Percentiles rank a stretch among this genome's conserved stretches.
phyloP scores from a whole-genome alignment of 106 monocot species.

The Hemerocallis citrina region DNA sequence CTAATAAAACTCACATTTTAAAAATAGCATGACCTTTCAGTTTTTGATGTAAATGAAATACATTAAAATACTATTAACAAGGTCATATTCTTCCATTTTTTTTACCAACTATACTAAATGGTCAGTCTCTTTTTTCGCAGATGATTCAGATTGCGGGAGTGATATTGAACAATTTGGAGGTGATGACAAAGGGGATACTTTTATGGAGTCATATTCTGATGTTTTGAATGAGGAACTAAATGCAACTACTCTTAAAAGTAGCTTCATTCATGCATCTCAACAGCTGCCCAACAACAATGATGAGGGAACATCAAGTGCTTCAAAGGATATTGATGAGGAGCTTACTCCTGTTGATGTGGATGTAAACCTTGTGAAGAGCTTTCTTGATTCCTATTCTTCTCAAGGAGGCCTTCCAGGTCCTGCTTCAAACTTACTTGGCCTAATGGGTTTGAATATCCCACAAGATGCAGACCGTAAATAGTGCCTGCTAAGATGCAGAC shows the following conservation, averaged over 20 bases:
- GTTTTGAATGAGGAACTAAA: conserved; percentile 57
- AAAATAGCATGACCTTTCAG: neutral
- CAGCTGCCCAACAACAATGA: conserved; percentile 15
- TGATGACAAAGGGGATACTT: conserved; percentile 27
- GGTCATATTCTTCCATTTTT: neutral
- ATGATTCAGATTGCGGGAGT: conserved; percentile 46
- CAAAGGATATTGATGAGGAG: conserved; percentile 40
- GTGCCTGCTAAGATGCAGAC: too few species aligned
- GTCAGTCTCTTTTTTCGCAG: too few species aligned
- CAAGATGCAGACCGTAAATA: neutral
- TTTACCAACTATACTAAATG: too few species aligned
- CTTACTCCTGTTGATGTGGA: conserved; percentile 83
- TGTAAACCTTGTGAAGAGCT: conserved; percentile 70
- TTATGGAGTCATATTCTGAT: conserved; percentile 84
- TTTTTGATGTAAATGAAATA: neutral
- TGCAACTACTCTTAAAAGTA: conserved; percentile 59
- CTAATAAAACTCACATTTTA: too few species aligned
- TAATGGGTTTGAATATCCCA: conserved; percentile 81
- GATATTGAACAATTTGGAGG: conserved; percentile 28
- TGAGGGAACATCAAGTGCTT: conserved; percentile 54
- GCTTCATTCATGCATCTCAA: conserved; percentile 48
- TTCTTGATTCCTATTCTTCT: conserved; percentile 86
- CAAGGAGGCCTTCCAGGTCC: conserved; percentile 98
- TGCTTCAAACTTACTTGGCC: conserved; percentile 91
- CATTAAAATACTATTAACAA: neutral